A percentile compares a stretch with the other conserved stretches of the same genome.
Conservation (phyloP, 2,329 filamentous ascomycete genomes). For the Pestalotiopsis fici region DNA sequence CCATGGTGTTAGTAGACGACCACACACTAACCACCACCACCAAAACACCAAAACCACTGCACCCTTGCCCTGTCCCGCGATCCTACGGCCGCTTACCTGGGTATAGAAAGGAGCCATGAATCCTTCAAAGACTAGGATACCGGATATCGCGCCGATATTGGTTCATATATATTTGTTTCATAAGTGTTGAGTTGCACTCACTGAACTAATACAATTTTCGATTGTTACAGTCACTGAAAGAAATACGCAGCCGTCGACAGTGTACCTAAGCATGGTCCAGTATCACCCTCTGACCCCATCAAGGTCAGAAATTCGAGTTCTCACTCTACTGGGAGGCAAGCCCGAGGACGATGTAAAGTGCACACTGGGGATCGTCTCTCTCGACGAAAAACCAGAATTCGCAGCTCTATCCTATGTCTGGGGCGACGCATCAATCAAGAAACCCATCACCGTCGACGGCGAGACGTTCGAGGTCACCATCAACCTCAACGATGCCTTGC, state of each 20-base stretch:
- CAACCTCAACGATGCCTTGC: conserved; percentile 13
- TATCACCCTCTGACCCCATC: not conserved
- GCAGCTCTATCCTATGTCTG: conserved; percentile 20
- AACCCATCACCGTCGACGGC: conserved; percentile 14
- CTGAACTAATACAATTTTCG: too few relatives aligned
- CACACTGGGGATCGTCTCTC: conserved; percentile 13
- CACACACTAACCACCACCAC: too few relatives aligned
- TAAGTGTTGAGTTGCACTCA: too few relatives aligned
- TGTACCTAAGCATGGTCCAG: not conserved
- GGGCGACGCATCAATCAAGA: conserved; percentile 17
- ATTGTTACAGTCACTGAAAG: too few relatives aligned
- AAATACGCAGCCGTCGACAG: not conserved
- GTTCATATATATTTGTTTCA: not conserved
- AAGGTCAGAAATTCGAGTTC: conserved; percentile 12
- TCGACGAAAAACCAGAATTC: conserved; percentile 12
- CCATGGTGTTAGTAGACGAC: too few relatives aligned
- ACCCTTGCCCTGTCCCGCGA: too few relatives aligned
- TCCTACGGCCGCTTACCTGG: too few relatives aligned
- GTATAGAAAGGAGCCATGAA: too few relatives aligned
- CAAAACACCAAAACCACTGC: too few relatives aligned
- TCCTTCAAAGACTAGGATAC: too few relatives aligned
- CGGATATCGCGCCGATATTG: too few relatives aligned
- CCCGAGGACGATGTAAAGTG: conserved; percentile 17
- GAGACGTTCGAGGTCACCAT: conserved; percentile 15
- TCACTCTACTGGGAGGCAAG: conserved; percentile 11